These are phyloP conservation scores for Rehmannia glutinosa DNA, from an alignment of 257 asterid genomes.

Conservation along the genomic window DNA sequence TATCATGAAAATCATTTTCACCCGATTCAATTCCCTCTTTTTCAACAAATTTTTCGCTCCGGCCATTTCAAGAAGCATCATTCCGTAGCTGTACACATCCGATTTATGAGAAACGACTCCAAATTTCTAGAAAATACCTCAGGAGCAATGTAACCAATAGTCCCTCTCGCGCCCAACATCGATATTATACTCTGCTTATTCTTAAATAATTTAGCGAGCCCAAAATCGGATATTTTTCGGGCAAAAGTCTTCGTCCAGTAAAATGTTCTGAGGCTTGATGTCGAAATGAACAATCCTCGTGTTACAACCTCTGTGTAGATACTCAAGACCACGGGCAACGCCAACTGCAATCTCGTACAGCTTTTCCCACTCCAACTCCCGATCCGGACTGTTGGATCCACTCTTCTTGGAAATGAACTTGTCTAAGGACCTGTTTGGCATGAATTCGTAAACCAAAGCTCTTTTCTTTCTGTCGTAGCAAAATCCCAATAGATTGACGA, in stretches of 20 bases:
- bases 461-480: conserved; percentile 17
- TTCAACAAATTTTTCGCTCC: conserved; percentile 25
- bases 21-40: conserved; percentile 15
- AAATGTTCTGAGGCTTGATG: conserved; percentile 66
- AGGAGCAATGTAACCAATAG: conserved; percentile 51
- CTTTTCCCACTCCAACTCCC: conserved; percentile 14
- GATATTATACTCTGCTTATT: conserved; percentile 36
- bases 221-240: conserved; percentile 64
- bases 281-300: conserved; percentile 66
- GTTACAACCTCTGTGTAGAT: conserved; percentile 53
- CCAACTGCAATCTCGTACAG: conserved; percentile 39
- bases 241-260: conserved; percentile 51
- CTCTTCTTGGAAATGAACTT: conserved; percentile 34
- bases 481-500: conserved; percentile 43
- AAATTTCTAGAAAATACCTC: conserved; percentile 37
- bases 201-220: conserved; percentile 38
- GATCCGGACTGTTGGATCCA: conserved; percentile 1
- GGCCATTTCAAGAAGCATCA: conserved; percentile 55
- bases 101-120: conserved; percentile 51
- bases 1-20: conserved; percentile 35
- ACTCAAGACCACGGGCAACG: conserved; percentile 49
- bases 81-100: conserved; percentile 53
- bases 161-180: conserved; percentile 35
- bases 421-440: conserved; percentile 44
- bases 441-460: conserved; percentile 49